phyloP scores from a whole-genome alignment of 2,329 filamentous ascomycete genomes.

The Colletotrichum noveboracense region DNA sequence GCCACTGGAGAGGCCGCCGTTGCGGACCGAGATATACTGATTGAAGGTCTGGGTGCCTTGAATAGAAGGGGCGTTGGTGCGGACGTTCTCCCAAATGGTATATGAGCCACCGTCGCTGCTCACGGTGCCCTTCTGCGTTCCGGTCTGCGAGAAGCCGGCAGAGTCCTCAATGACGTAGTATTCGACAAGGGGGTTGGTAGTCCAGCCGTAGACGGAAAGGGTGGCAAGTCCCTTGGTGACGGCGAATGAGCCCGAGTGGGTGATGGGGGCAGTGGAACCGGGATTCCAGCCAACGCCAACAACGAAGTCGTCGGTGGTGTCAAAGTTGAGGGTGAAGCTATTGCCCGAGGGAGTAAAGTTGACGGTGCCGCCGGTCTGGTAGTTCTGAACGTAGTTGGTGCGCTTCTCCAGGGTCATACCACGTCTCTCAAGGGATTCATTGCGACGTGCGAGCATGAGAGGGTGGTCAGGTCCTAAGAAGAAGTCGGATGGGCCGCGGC shows the following conservation, averaged over 20 bases:
- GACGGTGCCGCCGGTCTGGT: conserved; percentile 21
- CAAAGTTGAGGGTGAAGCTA: conserved; percentile 21
- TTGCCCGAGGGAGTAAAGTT: conserved; percentile 14
- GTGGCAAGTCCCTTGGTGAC: neutral
- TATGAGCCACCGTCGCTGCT: conserved; percentile 37
- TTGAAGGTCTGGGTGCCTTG: conserved; percentile 52
- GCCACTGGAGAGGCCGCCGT: conserved; percentile 37
- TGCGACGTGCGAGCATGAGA: neutral
- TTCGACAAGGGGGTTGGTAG: conserved; percentile 56
- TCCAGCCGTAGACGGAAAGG: conserved; percentile 59
- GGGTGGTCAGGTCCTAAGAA: neutral
- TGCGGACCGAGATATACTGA: conserved; percentile 54
- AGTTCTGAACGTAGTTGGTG: conserved; percentile 24
- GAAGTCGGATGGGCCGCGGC: neutral
- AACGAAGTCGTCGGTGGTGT: conserved; percentile 22
- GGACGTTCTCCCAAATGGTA: conserved; percentile 38
- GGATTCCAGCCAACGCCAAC: conserved; percentile 21
- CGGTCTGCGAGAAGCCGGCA: conserved; percentile 24
- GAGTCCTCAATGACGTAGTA: conserved; percentile 60
- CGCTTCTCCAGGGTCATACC: neutral
- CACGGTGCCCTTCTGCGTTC: conserved; percentile 33
- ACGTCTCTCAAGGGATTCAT: neutral
- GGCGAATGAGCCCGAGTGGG: neutral
- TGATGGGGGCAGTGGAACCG: neutral
- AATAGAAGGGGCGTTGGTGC: conserved; percentile 49